Base-by-base conservation (phyloP, 164 flowering plant genomes). In the Berberis vulgaris region DNA sequence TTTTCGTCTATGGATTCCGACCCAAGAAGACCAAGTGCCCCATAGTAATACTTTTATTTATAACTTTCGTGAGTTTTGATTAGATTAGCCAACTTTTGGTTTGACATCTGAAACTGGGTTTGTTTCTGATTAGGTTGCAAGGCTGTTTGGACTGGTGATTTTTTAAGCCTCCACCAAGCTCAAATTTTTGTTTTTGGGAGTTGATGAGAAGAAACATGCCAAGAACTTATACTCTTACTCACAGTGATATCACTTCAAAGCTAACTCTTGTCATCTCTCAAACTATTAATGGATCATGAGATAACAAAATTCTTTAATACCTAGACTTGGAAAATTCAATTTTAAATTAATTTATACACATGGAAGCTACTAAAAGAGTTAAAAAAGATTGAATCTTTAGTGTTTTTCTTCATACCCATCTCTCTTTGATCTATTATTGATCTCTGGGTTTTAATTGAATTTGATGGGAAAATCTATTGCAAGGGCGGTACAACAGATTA, bases 161-260 rank as follows among this genome's bases (percentile, higher is more conserved):
- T 92, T 92, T 62, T 96, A 92, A 70, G 88, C 98, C 2, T 89
- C n/a, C n/a, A n/a, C 96, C 4, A 93, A 93, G 81, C 73, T 93
- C 58, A 88, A 85, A 71, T 96, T 89, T 39, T 59, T 87, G 79
- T 83, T 89, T 58, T 66, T 89, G 57, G 91, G 91, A 1, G 84
- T 80, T 49, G 93, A 86, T 73, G 87, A 86, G 60, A 68, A 86
- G 82, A 87, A 89, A 70, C 91, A 93, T 88, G 49, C 96, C 96
- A 6, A 86, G 96, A 67, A 83, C 96, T 54, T 93, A 89, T 67
- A 89, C 98, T 0, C 86, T 93, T 39, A 89, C 98, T 0, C 96
- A 93, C 56, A 88, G 96, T 61, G 96, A 93, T 72, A 66, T 93
- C n/a, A 84, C 96, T 1, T 74, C 98, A 3, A 86, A 83, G 59